These are phyloP conservation scores for Suhomyces faveliae DNA, from an alignment of 805 yeast species.

Conservation along the genomic window DNA sequence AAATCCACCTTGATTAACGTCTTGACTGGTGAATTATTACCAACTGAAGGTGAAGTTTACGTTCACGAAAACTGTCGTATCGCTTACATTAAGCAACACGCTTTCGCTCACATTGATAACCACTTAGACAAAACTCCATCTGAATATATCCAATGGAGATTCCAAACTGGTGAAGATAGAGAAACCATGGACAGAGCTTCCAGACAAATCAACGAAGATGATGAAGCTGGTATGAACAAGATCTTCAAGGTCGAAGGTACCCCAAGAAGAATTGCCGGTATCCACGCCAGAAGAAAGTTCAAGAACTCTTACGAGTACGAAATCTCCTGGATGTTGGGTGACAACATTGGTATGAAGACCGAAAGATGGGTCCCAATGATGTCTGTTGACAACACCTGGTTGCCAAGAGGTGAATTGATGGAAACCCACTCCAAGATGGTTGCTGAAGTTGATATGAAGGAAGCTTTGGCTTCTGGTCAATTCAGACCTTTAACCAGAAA, in stretches of 20 bases:
- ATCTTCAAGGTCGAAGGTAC: constrained; percentile 98
- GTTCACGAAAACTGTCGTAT: constrained; percentile 99
- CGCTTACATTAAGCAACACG: constrained; percentile 99
- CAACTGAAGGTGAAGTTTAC: constrained; percentile 98
- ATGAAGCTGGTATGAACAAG: constrained; percentile 98
- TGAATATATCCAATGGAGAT: constrained; percentile 99
- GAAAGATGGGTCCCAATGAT: constrained; percentile 99
- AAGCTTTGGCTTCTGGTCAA: constrained; percentile 99
- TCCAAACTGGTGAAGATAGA: constrained; percentile 99
- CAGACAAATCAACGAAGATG: constrained; percentile 95
- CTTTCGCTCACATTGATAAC: constrained; percentile 98
- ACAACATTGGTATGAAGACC: constrained; percentile 96
- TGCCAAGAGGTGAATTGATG: constrained; percentile 99
- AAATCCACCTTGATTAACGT: constrained; percentile 98
- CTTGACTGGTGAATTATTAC: constrained; percentile 98
- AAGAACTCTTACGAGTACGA: constrained; percentile 99
- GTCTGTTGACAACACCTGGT: constrained; percentile 99
- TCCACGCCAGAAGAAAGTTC: constrained; percentile 98
- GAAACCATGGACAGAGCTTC: constrained; percentile 99
- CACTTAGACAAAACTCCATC: constrained; percentile 99
- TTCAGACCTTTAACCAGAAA: constrained; percentile 99
- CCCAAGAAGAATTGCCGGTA: constrained; percentile 94
- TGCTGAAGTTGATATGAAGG: constrained; percentile 99
- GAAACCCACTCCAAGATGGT: constrained; percentile 95
- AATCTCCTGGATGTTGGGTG: constrained; percentile 96